These are phyloP conservation scores for Lycium ferocissimum DNA, from an alignment of 257 asterid genomes.

Conservation along the genomic window DNA sequence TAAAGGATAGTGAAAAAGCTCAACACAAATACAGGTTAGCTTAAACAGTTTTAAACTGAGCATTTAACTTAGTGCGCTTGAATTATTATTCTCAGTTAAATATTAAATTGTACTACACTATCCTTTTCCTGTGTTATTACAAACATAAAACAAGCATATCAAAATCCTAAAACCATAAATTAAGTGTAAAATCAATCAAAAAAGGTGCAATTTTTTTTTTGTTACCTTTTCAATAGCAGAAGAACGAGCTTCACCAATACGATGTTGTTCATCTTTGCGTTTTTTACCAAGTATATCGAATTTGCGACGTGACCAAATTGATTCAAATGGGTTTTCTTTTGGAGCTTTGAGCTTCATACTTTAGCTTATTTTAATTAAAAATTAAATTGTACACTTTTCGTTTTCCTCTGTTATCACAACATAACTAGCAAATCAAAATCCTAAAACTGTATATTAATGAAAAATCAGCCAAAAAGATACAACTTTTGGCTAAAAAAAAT, in stretches of 20 bases:
- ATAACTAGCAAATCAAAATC: neutral
- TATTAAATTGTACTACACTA: too few relatives aligned
- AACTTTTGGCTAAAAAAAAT: too few relatives aligned
- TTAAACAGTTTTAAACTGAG: too few relatives aligned
- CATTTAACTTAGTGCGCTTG: too few relatives aligned
- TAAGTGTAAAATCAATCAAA: neutral
- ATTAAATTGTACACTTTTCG: too few relatives aligned
- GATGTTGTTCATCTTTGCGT: conserved; percentile 84
- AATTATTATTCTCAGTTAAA: too few relatives aligned
- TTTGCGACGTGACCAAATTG: conserved; percentile 86
- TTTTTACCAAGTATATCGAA: conserved; percentile 84
- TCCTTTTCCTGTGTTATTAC: too few relatives aligned
- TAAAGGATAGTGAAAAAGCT: neutral
- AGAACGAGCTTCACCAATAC: conserved; percentile 89
- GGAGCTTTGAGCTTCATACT: conserved; percentile 65
- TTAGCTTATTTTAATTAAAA: conserved; percentile 35
- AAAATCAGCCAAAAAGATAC: too few relatives aligned
- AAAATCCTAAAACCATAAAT: too few relatives aligned
- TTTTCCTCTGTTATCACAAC: neutral
- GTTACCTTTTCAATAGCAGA: conserved; percentile 78
- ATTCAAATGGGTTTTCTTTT: conserved; percentile 79
- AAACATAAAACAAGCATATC: too few relatives aligned
- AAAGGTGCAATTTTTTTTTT: neutral
- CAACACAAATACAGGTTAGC: conserved; percentile 4
- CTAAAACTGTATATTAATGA: neutral